Evolutionary conservation across 1,284 basidiomycete genomes (phyloP).

Genomic region (Gymnopus androsaceus): DNA sequence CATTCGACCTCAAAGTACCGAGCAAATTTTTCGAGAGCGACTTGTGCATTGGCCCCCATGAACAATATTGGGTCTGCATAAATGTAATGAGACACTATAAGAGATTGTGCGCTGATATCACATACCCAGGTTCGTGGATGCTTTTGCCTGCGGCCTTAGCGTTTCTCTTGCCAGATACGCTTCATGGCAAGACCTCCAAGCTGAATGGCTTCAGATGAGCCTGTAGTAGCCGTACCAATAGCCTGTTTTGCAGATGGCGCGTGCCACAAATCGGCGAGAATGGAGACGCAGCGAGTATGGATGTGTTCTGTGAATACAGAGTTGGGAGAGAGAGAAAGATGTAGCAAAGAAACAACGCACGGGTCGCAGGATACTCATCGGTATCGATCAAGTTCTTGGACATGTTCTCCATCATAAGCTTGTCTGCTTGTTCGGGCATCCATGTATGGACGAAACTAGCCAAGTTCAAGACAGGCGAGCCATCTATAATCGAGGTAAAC

Average conservation of each 20-base stretch:
- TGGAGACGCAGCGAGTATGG: conserved; percentile 83
- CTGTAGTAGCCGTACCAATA: conserved; percentile 91
- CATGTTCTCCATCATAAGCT: conserved; percentile 81
- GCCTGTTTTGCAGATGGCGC: conserved; percentile 74
- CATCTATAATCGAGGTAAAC: conserved; percentile 50
- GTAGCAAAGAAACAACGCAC: conserved; percentile 37
- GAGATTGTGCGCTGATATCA: neutral
- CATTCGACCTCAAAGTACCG: conserved; percentile 90
- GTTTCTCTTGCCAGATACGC: conserved; percentile 88
- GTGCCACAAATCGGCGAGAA: conserved; percentile 93
- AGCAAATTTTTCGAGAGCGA: conserved; percentile 89
- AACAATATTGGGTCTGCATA: conserved; percentile 64
- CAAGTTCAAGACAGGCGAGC: conserved; percentile 78
- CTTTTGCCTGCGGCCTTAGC: conserved; percentile 86
- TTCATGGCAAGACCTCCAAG: conserved; percentile 95
- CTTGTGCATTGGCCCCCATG: conserved; percentile 85
- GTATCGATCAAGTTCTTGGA: conserved; percentile 88
- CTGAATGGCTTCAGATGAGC: conserved; percentile 91
- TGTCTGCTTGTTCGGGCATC: conserved; percentile 61
- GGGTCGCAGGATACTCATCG: conserved; percentile 89
- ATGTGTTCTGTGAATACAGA: conserved; percentile 56
- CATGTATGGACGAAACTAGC: conserved; percentile 80
- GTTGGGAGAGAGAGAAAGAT: conserved; percentile 8
- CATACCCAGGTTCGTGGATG: conserved; percentile 75
- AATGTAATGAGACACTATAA: neutral